Evolutionary conservation across 768 basidiomycete genomes (phyloP), one percentile per base, ranked within the genome.

Genomic region (Nidularia sp.): DNA sequence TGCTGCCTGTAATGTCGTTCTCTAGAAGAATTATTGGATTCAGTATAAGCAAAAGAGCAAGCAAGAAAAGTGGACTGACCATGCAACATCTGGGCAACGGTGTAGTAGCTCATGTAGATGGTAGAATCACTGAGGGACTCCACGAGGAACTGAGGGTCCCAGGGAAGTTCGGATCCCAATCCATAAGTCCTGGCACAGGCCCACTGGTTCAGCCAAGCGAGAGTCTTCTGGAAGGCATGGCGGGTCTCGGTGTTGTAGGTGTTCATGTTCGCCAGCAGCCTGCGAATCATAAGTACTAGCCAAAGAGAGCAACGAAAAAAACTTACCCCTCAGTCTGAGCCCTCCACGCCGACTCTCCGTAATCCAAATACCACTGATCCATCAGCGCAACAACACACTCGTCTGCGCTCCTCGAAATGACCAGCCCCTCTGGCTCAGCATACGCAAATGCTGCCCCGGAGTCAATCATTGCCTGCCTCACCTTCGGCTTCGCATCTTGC

Each of bases 291-390:
- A 45, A 45, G 25, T 45, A 29, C 25, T 29, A 3, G 4, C 25
- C 25, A 29, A 29, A 51, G 15, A 44, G 15, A 25, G n/a, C 3
- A 33, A 32, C 33, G 29, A 18, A 15, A 50, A 50, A 43, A 1
- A 77, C 84, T 49, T 62, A 92, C 93, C 78, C 85, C 67, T 93
- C 89, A 4, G 92, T 84, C 62, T 90, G 80, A 12, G 78, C 81
- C 67, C 86, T 90, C 97, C 97, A 99, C n/a, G 67, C 65, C 1
- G 82, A 68, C 73, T 98, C 93, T 60, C 96, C 97, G 61, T 98
- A 99, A 69, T 98, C 93, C 68, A 98, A 71, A 69, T 98, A 99
- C 95, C 96, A 99, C 70, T 99, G 97, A 66, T 99, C 97, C 84
- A 94, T 95, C 58, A 99, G 73, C 2, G 96, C 95, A 53, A 99